These are phyloP conservation scores for Ophiostoma populinum DNA, from an alignment of 2,329 filamentous ascomycete genomes.

Conservation along the genomic window DNA sequence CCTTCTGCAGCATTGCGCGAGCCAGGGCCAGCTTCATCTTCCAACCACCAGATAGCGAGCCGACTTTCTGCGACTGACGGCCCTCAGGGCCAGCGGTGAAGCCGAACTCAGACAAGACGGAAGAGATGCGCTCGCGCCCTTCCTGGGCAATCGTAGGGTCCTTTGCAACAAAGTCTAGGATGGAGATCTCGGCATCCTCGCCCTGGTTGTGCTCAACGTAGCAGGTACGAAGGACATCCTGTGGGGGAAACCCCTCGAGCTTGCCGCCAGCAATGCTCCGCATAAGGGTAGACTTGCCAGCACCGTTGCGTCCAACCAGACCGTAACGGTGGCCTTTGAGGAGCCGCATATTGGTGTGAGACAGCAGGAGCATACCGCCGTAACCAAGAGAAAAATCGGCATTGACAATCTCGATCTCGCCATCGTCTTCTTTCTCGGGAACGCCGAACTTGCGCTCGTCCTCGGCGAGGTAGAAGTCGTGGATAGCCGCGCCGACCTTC, in stretches of 20 bases:
- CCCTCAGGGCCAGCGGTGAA: slow-evolving; percentile 84
- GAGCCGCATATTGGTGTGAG: slow-evolving; percentile 78
- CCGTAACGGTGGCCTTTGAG: slow-evolving; percentile 90
- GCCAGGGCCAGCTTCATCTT: slow-evolving; percentile 99
- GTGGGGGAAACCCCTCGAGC: slow-evolving; percentile 87
- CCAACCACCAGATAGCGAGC: slow-evolving; percentile 93
- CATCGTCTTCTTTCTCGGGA: slow-evolving; percentile 73
- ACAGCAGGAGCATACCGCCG: slow-evolving; percentile 90
- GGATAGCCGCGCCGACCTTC: slow-evolving; percentile 53
- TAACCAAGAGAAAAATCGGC: slow-evolving; percentile 95
- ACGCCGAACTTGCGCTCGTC: slow-evolving; percentile 76
- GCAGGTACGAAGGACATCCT: slow-evolving; percentile 84
- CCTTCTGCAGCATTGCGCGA: slow-evolving; percentile 87
- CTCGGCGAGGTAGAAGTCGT: slow-evolving; percentile 64
- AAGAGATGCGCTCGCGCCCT: slow-evolving; percentile 63
- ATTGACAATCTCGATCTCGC: slow-evolving; percentile 92
- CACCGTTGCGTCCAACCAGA: slow-evolving; percentile 97
- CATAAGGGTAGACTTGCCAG: slow-evolving; percentile 90
- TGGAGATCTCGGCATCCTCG: slow-evolving; percentile 90
- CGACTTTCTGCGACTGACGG: slow-evolving; percentile 75
- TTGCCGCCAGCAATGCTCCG: slow-evolving; percentile 92
- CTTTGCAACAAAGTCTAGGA: slow-evolving; percentile 80
- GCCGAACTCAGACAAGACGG: slow-evolving; percentile 78
- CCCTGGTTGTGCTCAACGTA: slow-evolving; percentile 99
- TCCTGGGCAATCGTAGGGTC: slow-evolving; percentile 72